Base-by-base conservation (phyloP, 2,329 filamentous ascomycete genomes). In the Alternaria sp. region DNA sequence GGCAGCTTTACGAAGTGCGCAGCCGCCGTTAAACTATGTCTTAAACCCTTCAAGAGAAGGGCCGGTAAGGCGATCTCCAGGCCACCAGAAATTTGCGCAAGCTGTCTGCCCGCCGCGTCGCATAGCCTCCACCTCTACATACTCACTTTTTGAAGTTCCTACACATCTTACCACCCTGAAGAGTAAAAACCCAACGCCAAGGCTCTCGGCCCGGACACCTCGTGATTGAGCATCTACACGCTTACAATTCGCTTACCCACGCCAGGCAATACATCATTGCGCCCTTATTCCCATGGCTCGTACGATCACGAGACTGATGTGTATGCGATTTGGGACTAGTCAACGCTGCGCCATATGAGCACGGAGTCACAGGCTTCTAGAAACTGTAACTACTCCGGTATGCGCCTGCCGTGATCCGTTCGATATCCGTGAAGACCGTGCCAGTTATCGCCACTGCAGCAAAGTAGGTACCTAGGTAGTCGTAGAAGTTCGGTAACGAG, bases 101-200 rank as follows among this genome's bases (percentile, higher is more conserved):
- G 30, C 28, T 36, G 30, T n/a, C 17, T 5, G 32, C 11, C 32
- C 13, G n/a, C 13, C 12, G 26, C 25, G 28, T 26, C 17, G 32
- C 52, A 28, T 26, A 61, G 54, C 40, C 50, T 55, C 43, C 25
- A 8, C 12, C 21, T 21, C 13, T 30, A 21, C 43, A 13, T 30
- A 21, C 43, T 44, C 44, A 19, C 46, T 54, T n/a, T 13, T 26
- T 28, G 9, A 17, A 40, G 50, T 23, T 47, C 12, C 12, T n/a
- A 21, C 11, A n/a, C 28, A 25, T 50, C 61, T 59, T 45, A 55
- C n/a, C 46, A 54, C 51, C 15, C 25, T 32, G 44, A 32, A 52
- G 54, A 19, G 17, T 51, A 21, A 47, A 57, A 55, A 8, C n/a
- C 26, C 32, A 17, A 25, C 17, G 67, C 67, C 67, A 68, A 69